Evolutionary conservation across 768 basidiomycete species (phyloP).

Genomic region (Lentinula boryana): DNA sequence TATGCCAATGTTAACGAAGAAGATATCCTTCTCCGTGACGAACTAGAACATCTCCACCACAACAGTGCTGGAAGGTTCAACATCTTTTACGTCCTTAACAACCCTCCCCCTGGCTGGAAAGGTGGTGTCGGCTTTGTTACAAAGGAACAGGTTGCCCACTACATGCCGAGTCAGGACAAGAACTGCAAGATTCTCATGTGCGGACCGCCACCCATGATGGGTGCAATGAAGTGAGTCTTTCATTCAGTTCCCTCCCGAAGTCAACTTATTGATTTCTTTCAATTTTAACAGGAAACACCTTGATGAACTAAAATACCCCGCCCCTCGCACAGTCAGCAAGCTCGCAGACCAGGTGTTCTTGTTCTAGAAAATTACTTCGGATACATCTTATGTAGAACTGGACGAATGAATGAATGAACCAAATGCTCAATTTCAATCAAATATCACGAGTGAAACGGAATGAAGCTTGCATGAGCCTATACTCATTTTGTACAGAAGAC

Average conservation of each 20-base stretch:
- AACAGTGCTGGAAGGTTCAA: slow-evolving; percentile 60
- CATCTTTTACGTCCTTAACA: slow-evolving; percentile 91
- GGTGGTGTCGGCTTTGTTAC: slow-evolving; percentile 91
- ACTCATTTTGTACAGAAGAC: too few species aligned
- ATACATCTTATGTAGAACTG: background rate
- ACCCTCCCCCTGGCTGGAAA: slow-evolving; percentile 81
- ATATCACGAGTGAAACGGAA: too few species aligned
- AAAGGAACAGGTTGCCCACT: slow-evolving; percentile 82
- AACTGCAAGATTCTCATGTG: slow-evolving; percentile 86
- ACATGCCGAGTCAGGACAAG: slow-evolving; percentile 60
- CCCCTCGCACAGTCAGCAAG: slow-evolving; percentile 89
- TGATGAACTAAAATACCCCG: slow-evolving; percentile 79
- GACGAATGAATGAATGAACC: background rate
- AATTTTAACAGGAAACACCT: slow-evolving; percentile 68
- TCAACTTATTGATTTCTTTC: slow-evolving; percentile 11
- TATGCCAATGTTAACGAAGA: slow-evolving; percentile 94
- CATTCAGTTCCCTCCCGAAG: background rate
- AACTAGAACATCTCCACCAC: slow-evolving; percentile 72
- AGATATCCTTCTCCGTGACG: slow-evolving; percentile 87
- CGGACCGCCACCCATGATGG: slow-evolving; percentile 36
- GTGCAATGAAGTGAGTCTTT: slow-evolving; percentile 19
- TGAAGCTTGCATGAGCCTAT: too few species aligned
- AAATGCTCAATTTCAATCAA: background rate
- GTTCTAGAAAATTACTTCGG: background rate
- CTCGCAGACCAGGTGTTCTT: slow-evolving; percentile 71